Evolutionary conservation across 2,329 filamentous ascomycete species (phyloP).

Genomic region (Alternaria tenuissima): DNA sequence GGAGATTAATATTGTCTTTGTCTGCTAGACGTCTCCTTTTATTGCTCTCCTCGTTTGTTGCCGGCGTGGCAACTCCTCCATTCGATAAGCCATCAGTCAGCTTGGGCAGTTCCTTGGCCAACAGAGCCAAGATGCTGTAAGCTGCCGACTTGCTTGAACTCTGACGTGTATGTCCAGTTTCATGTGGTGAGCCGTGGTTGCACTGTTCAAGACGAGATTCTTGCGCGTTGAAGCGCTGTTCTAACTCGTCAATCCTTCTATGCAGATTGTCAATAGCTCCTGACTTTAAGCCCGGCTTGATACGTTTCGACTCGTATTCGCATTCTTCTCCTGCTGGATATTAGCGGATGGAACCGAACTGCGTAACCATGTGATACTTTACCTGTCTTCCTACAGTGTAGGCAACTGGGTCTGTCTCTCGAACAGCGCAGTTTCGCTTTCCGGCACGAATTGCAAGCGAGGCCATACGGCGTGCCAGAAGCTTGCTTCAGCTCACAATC

Average conservation of each 20-base stretch:
- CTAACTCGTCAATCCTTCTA: neutral
- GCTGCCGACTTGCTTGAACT: neutral
- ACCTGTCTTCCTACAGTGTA: neutral
- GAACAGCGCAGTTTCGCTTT: neutral
- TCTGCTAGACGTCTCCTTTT: neutral
- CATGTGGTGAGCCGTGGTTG: neutral
- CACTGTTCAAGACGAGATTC: neutral
- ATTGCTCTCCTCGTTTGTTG: neutral
- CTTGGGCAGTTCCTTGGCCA: neutral
- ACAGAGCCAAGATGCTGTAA: neutral
- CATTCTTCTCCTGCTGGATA: neutral
- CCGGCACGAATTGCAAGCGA: neutral
- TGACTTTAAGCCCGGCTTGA: neutral
- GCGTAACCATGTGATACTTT: neutral
- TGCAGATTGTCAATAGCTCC: neutral
- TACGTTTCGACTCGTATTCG: neutral
- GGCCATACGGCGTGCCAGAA: neutral
- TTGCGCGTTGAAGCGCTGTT: neutral
- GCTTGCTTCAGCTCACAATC: neutral
- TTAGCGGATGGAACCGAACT: neutral
- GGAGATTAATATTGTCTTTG: neutral
- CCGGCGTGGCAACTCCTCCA: neutral
- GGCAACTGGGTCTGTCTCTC: neutral
- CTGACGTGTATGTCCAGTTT: neutral
- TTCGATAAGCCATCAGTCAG: neutral